Base-by-base conservation (phyloP, 495 filamentous ascomycete genomes). In the Hypoxylon crocopeplum region DNA sequence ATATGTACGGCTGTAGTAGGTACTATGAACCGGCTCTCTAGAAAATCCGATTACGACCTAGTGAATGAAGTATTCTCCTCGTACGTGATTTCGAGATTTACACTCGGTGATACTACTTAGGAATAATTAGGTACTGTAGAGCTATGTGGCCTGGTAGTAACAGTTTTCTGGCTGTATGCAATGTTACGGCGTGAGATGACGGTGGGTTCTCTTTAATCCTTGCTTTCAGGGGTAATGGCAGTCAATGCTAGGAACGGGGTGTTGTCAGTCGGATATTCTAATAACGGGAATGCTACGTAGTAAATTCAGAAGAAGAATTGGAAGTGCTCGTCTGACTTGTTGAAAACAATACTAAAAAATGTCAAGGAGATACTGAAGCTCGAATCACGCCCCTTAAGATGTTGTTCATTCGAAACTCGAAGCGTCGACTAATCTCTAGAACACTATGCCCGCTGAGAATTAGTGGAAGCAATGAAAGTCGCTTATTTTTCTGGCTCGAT, bases 131-230 rank as follows among this genome's bases (percentile, higher is more conserved):
- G 52, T 56, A 56, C 42, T 6, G 34, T n/a, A n/a, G n/a, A n/a
- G n/a, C n/a, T n/a, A n/a, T 29, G 25, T 10, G 5, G 10, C 25
- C 25, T 10, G 10, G 5, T 29, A 29, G 50, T 54, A 27, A 29
- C 39, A 45, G 29, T 25, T 17, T 25, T 13, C 20, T 11, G 25
- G 21, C 20, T 32, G 36, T 19, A 57, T 57, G 45, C 29, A 51
- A 59, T 59, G 55, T 21, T 32, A 59, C 55, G 11, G 16, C 44
- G 44, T 55, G 44, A 37, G 45, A 51, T 48, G 20, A 36, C 29
- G 41, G 56, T 42, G 52, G 24, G 33, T 21, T 32, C 22, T 21
- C 1, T 13, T 39, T 13, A 17, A 51, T 46, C 24, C 44, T 47
- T 30, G 34, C 16, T n/a, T 21, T 55, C 49, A 54, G 49, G 57